Evolutionary conservation across 2,329 filamentous ascomycete genomes (phyloP), one percentile per base, ranked within the genome.

Genomic region (Hypoxylon sp.): DNA sequence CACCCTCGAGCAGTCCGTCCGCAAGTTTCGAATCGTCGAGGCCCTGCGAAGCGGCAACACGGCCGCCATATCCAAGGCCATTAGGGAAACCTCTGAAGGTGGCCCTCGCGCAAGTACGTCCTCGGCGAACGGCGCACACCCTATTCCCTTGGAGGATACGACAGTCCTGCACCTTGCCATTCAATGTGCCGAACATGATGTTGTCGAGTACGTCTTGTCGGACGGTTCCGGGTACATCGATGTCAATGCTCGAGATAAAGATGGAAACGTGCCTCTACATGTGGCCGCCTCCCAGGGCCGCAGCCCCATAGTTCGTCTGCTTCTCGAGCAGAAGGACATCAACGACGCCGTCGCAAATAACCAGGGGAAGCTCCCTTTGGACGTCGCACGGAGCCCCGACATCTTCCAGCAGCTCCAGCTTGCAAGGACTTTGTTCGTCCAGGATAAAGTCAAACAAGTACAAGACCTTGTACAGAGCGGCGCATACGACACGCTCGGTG

Each of bases 331-430:
- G 66, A 85, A 88, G 40, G 87, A 84, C 41, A 91, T 98, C 76
- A 97, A 97, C 70, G 95, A 99, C 72, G 88, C 92, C 5, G 80
- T 96, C 45, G 80, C 88, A 51, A 99, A 99, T 76, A 87, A 88
- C 69, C 88, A 91, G 55, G 92, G 92, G 49, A 92, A 93, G 69
- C 84, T 92, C 3, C 88, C 95, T 4, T 84, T 98, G 48, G 95
- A 99, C 69, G 81, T 97, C 37, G 92, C 95, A 3, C 88, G 93
- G 33, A 97, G 88, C 21, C 92, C 95, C 1, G 94, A 98, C 15
- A 97, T 98, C 54, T 98, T 96, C 78, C 93, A 98, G 76, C 88
- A 94, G 70, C 82, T 99, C 48, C 95, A 99, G 75, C 86, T 98
- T 13, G 88, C 92, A 7, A 86, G 93, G 40, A 96, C 93, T 3